These are phyloP conservation scores for Castanea mollissima DNA, from an alignment of 306 rosid genomes.

Conservation along the genomic window DNA sequence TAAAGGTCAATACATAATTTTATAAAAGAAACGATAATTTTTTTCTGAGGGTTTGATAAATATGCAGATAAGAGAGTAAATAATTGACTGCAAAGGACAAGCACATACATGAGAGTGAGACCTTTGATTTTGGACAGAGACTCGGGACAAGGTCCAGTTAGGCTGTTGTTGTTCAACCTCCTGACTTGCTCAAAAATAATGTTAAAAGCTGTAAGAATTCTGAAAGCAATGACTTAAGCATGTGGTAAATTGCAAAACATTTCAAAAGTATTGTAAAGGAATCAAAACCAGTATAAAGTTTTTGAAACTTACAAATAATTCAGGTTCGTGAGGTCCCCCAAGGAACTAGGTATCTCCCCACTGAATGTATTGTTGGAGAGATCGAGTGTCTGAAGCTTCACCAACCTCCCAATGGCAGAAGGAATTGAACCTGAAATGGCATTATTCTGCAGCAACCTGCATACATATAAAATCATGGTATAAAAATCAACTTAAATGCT, in stretches of 20 bases:
- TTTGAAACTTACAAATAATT: conserved; percentile 80
- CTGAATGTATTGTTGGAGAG: conserved; percentile 74
- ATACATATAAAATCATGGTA: conserved; percentile 5
- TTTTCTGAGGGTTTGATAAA: background rate
- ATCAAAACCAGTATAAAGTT: background rate
- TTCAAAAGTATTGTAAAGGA: background rate
- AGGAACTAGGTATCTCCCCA: conserved; percentile 78
- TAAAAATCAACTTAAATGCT: background rate
- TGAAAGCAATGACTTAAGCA: conserved; percentile 6
- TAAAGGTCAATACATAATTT: background rate
- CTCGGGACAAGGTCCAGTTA: conserved; percentile 78
- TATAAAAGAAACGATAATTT: conserved; percentile 15
- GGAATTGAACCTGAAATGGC: conserved; percentile 85
- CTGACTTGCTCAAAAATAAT: conserved; percentile 48
- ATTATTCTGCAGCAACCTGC: conserved; percentile 94
- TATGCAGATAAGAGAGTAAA: background rate
- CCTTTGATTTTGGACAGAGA: conserved; percentile 73
- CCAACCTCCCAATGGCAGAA: conserved; percentile 65
- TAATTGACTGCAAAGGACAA: conserved; percentile 13
- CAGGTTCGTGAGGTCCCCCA: conserved; percentile 78
- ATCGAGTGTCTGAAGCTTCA: conserved; percentile 90
- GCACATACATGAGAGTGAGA: conserved; percentile 88
- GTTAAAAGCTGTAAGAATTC: conserved; percentile 22
- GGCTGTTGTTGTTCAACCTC: conserved; percentile 95
- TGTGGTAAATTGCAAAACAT: conserved; percentile 15